Base-by-base conservation (phyloP, 2,329 filamentous ascomycete genomes). In the Pseudohalonectria lignicola region DNA sequence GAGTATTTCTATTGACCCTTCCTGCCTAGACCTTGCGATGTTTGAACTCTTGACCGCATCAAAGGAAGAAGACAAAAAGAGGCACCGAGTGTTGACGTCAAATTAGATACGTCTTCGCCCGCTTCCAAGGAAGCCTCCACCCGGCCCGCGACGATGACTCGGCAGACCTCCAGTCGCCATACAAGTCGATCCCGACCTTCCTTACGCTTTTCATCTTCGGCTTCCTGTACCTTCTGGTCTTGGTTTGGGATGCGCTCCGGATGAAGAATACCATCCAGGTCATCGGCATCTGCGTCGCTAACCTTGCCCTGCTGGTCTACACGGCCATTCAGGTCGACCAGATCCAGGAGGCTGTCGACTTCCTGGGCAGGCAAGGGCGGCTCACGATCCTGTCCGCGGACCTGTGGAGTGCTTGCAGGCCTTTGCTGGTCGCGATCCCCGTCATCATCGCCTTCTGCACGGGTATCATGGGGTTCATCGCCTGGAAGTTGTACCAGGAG, bases 211-310 rank as follows among this genome's bases (percentile, higher is more conserved):
- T 96, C 67, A 94, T 95, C 58, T 95, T 98, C 59, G 92, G 86
- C 43, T 96, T 94, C 63, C 61, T 98, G 41, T 98, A 96, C 63
- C 80, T 94, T 55, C 65, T 96, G 23, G 66, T 93, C 20, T 69
- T 98, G 38, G 84, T 92, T 11, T 96, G 87, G 73, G 92, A 98
- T 66, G 92, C 90, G 13, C 69, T 98, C 41, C 80, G 87, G 45
- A 70, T 90, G 55, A 95, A 95, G 62, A 98, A 98, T 64, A 98
- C 92, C 10, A 98, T 98, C 68, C 92, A 98, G 60, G 74, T 96
- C 56, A 96, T 98, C 49, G 92, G 92, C 32, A 72, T 98, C 21
- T 94, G 90, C 62, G 66, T 93, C 41, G 92, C 92, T 64, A 96
- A 98, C 60, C 61, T 92, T 23, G 90, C 86, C 30, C 76, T 98